Evolutionary conservation across 257 asterid species (phyloP), one percentile per base, ranked within the genome.

Genomic region (Solanum ossicruentum): DNA sequence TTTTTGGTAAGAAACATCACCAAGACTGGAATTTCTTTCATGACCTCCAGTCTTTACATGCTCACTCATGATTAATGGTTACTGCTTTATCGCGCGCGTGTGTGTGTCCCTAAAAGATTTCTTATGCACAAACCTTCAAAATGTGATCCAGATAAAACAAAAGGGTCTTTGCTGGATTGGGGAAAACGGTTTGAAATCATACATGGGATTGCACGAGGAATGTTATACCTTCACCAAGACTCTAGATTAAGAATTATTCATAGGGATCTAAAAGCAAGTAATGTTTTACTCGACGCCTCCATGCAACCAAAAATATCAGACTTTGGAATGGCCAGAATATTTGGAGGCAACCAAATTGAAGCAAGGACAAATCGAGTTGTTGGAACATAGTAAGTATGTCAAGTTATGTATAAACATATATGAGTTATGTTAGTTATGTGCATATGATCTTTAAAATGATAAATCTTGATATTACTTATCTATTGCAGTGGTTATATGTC

Each of bases 261-360:
- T 17, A 84, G 91, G 57, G 91, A 89, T 69, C 84, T 89, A 61
- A 89, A 89, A 81, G 88, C 91, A 12, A 85, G 91, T 83, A 89
- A 89, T 71, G 81, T 89, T 51, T 58, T 87, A 28, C 77, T 89
- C 39, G 89, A 87, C 72, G 85, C 82, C 10, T 54, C 57, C 7
- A 55, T 89, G 89, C 82, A 87, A 16, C 91, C 91, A n/a, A 89
- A 89, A 71, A 89, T 89, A 66, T 89, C 91, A 58, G 91, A 87
- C 84, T 89, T 89, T 58, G 91, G 91, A 15, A 86, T 87, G 86
- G 91, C 91, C 47, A 85, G 89, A 84, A 87, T 89, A 12, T 75
- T 89, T 66, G 77, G 83, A 47, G 86, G 84, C n/a, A 80, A 81
- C 69, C 90, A 87, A 83, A 60, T 41, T 7, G 89, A 87, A 70